Evolutionary conservation across 768 basidiomycete genomes (phyloP), one percentile per base, ranked within the genome.

Genomic region (Suillus bovinus): DNA sequence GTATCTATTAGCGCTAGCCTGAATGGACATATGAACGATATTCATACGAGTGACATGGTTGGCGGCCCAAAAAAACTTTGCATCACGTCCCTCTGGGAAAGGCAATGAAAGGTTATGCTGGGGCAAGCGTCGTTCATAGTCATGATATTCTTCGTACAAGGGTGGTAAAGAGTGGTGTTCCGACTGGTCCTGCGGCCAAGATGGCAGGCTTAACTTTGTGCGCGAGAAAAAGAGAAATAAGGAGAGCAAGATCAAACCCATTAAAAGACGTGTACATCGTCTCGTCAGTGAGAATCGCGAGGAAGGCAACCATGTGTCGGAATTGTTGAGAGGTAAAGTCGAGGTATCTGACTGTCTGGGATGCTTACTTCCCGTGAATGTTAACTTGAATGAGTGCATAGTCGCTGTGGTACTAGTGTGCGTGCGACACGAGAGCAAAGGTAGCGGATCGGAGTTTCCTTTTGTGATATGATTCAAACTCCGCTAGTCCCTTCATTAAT

Each of bases 11-110:
- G 17, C 4, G 17, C 22, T 4, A 5, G 7, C 8, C 29, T 27
- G 34, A 1, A 31, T 36, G 0, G 33, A 1, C 14, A 5, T 4
- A 29, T n/a, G 3, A 27, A 44, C 14, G 3, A 4, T 13, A 22
- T 9, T 66, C 78, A 65, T 53, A 79, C 82, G 69, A 5, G 69
- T 70, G 17, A 76, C 80, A 66, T 86, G 83, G 53, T 84, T 84
- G 3, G 82, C 74, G 24, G 77, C 72, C 75, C 78, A 85, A 11
- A 87, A 69, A 66, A 80, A 86, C 59, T 76, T 79, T 1, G 74
- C 76, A 42, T 76, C 70, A 6, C 67, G 66, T 0, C 80, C 81
- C 41, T 82, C 78, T 3, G 80, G 80, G 42, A 70, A 76, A 1
- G 78, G 76, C 4, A 78, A 64, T 0, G 75, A 73, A 0, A 71